Conservation (phyloP, 345 rosid species). For the Citrus medica region DNA sequence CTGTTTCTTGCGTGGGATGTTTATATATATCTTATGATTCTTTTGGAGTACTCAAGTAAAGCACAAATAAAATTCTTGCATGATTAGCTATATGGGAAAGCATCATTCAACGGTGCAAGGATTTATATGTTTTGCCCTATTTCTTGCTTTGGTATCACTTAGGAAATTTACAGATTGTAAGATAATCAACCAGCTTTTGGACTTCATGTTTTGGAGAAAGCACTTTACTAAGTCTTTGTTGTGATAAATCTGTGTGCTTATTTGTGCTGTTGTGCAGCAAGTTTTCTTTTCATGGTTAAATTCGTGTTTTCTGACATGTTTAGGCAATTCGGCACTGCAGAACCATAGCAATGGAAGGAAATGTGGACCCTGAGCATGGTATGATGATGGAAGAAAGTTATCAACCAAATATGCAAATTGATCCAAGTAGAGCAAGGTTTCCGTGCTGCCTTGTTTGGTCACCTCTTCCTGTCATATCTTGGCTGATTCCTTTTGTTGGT, state of each 20-base stretch:
- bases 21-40: neutral
- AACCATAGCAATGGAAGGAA: slow-evolving; percentile 37
- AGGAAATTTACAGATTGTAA: neutral
- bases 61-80: neutral
- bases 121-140: neutral
- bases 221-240: neutral
- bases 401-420: slow-evolving; percentile 44
- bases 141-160: neutral
- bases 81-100: neutral
- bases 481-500: slow-evolving; percentile 89
- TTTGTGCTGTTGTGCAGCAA: neutral
- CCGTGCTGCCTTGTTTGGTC: slow-evolving; percentile 95
- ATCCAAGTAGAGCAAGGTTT: slow-evolving; percentile 66
- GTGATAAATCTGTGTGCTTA: neutral
- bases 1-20: neutral
- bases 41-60: neutral
- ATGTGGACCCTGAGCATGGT: slow-evolving; percentile 39
- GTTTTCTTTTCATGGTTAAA: neutral
- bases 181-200: neutral
- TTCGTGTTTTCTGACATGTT: neutral
- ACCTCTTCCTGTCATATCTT: slow-evolving; percentile 83
- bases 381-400: slow-evolving; percentile 38
- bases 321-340: slow-evolving; percentile 1
- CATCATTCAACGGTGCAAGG: neutral
- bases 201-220: neutral